Evolutionary conservation across 106 monocot species (phyloP).

Genomic region (Dendrobium chrysotoxum): DNA sequence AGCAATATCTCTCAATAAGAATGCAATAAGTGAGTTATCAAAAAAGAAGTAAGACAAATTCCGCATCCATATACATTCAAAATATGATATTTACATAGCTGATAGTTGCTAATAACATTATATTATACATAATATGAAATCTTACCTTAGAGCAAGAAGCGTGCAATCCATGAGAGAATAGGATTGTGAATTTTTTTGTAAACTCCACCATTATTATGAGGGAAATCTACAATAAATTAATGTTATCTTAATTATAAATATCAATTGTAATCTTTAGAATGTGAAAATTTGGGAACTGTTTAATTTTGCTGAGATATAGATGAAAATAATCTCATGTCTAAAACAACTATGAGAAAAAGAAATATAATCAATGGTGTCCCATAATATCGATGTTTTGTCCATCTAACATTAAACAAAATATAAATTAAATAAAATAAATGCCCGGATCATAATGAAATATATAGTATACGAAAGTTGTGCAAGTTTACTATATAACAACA

Average conservation of each 20-base stretch:
- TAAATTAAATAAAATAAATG: neutral
- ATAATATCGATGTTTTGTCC: slow-evolving; percentile 90
- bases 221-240: slow-evolving; percentile 29
- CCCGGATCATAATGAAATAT: neutral
- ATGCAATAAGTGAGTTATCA: neutral
- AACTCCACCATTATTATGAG: too few species aligned
- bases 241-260: too few species aligned
- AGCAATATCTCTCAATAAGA: neutral
- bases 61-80: neutral
- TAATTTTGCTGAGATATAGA: too few species aligned
- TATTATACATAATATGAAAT: neutral
- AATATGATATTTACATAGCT: neutral
- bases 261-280: too few species aligned
- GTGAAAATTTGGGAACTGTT: too few species aligned
- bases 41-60: neutral
- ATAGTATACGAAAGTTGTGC: too few species aligned
- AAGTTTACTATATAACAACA: too few species aligned
- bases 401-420: slow-evolving; percentile 35
- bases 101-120: neutral
- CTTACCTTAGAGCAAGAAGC: slow-evolving; percentile 87
- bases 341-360: too few species aligned
- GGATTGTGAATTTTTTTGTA: too few species aligned
- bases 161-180: slow-evolving; percentile 30
- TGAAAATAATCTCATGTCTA: too few species aligned
- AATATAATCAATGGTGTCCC: slow-evolving; percentile 97